phyloP scores from a whole-genome alignment of 176 grass and related monocot species.

The sorghum (Sorghum bicolor) region DNA sequence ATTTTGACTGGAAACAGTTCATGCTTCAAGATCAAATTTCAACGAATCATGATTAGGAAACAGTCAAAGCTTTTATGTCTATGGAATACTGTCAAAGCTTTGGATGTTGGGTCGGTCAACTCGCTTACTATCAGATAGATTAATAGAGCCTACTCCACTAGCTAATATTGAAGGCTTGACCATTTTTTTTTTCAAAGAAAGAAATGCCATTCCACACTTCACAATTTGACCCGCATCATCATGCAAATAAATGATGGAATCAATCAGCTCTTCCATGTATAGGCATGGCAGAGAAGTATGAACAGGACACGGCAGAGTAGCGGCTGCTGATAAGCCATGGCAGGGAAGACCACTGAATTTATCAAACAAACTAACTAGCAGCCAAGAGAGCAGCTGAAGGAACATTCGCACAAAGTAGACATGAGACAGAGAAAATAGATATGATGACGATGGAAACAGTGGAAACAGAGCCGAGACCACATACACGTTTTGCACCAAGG shows the following conservation, averaged over 20 bases:
- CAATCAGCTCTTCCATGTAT: slow-evolving; percentile 11
- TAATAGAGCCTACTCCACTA: neutral
- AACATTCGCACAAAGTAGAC: neutral
- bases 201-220: neutral
- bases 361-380: neutral
- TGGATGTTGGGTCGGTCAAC: neutral
- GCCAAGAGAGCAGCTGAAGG: neutral
- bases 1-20: neutral
- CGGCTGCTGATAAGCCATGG: neutral
- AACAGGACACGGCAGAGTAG: neutral
- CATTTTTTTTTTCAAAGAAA: neutral
- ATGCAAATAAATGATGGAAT: neutral
- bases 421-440: neutral
- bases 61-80: neutral
- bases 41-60: neutral
- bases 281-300: neutral
- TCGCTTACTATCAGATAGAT: neutral
- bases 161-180: neutral
- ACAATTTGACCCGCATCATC: neutral
- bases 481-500: slow-evolving; percentile 67
- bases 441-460: neutral
- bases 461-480: slow-evolving; percentile 25
- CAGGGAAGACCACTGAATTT: neutral
- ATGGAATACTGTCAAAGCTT: neutral
- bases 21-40: slow-evolving; percentile 8